phyloP scores from a whole-genome alignment of 1,284 basidiomycete species.

The Moesziomyces globuligerus region DNA sequence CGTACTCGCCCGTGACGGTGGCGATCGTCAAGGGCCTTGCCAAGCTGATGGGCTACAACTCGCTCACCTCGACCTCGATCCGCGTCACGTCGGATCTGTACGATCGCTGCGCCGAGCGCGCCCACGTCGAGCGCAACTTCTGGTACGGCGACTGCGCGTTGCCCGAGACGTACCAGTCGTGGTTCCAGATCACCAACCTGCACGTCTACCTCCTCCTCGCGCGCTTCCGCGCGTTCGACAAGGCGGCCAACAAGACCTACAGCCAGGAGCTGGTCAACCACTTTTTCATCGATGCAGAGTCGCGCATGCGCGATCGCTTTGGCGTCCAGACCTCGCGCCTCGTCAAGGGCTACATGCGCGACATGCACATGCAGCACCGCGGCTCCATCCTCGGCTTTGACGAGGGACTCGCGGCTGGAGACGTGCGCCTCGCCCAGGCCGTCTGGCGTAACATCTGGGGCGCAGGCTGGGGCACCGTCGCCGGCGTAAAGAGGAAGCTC shows the following conservation, averaged over 20 bases:
- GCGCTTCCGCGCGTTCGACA: slow-evolving; percentile 84
- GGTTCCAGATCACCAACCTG: slow-evolving; percentile 94
- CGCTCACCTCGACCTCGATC: slow-evolving; percentile 70
- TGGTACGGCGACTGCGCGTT: slow-evolving; percentile 76
- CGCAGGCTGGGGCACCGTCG: slow-evolving; percentile 69
- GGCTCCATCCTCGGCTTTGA: slow-evolving; percentile 85
- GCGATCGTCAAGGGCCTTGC: slow-evolving; percentile 67
- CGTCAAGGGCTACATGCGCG: slow-evolving; percentile 88
- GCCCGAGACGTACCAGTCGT: slow-evolving; percentile 94
- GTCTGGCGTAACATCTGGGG: slow-evolving; percentile 90
- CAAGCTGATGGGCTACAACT: slow-evolving; percentile 72
- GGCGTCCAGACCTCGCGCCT: slow-evolving; percentile 78
- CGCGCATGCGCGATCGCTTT: slow-evolving; percentile 82
- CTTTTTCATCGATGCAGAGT: slow-evolving; percentile 94
- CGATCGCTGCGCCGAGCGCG: slow-evolving; percentile 70
- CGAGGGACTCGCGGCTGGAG: slow-evolving; percentile 73
- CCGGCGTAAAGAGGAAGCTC: slow-evolving; percentile 67
- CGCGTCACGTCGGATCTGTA: slow-evolving; percentile 72
- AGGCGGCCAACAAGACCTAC: slow-evolving; percentile 75
- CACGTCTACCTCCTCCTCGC: slow-evolving; percentile 91
- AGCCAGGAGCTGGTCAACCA: slow-evolving; percentile 88
- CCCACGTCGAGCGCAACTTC: slow-evolving; percentile 63
- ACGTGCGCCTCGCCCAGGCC: slow-evolving; percentile 75
- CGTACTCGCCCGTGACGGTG: slow-evolving; percentile 54
- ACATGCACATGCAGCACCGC: slow-evolving; percentile 88